Evolutionary conservation across 2,329 filamentous ascomycete species (phyloP), one percentile per base, ranked within the genome.

Genomic region (Leptographium radiaticola): DNA sequence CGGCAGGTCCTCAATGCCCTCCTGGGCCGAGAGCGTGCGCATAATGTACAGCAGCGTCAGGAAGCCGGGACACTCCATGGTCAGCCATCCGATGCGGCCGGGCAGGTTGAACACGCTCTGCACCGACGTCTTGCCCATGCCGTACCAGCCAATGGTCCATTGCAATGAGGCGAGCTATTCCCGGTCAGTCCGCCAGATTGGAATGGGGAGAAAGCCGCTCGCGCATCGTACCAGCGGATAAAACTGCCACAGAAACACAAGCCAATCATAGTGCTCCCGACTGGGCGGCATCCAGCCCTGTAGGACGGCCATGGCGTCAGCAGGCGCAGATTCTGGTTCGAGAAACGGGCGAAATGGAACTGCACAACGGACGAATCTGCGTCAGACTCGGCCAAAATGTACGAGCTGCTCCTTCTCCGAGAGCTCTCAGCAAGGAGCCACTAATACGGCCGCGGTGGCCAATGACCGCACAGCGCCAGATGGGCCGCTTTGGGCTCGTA

Each of bases 111-210:
- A 73, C 13, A 71, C 71, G 62, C 85, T 89, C 4, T 75, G 64
- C 18, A 82, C 76, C 4, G 89, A 95, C 3, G 90, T 95, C 70
- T 97, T 97, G 67, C 93, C 93, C 73, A 91, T 89, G 51, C 87
- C 87, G 67, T 96, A 93, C 77, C 81, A 95, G 53, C 80, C 77
- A n/a, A 76, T 71, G 54, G 83, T 56, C 84, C 86, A 94, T 80
- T 95, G 89, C 25, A 80, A 51, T 1, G 81, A 77, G 0, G 83
- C 83, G 58, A 89, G 64, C 89, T 95, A 57, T 8, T 13, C 16
- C 30, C 16, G 2, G 1, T 4, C 5, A 8, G 38, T 20, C 36
- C 33, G 25, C 15, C n/a, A 2, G 15, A 20, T 11, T 9, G 4
- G n/a, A 18, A 10, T 7, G 18, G 34, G 50, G 51, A 13, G 47